Conservation (phyloP, 352 stramenopile species). For the Phytophthora pluvialis region DNA sequence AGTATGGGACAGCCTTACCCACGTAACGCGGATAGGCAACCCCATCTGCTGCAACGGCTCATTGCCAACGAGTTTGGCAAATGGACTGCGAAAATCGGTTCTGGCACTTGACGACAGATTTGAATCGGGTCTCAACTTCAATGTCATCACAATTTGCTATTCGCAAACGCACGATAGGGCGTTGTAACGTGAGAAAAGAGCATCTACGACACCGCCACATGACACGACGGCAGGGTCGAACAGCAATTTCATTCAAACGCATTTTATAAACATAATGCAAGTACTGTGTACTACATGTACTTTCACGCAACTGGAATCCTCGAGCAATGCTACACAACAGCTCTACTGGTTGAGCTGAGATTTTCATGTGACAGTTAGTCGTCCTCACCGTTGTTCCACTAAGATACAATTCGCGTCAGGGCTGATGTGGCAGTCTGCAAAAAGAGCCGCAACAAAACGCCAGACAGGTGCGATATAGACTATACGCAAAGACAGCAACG, state of each 20-base stretch:
- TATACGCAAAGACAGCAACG: too few species aligned
- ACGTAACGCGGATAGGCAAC: slow-evolving; percentile 3
- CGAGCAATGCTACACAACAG: background rate
- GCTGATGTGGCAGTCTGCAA: too few species aligned
- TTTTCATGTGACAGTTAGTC: background rate
- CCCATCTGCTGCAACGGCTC: slow-evolving; percentile 10
- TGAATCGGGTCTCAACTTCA: background rate
- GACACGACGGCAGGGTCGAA: slow-evolving; percentile 3
- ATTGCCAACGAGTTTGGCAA: too few species aligned
- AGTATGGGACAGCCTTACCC: background rate
- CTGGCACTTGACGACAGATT: slow-evolving; percentile 8
- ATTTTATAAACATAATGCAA: too few species aligned
- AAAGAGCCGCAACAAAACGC: too few species aligned
- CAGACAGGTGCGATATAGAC: too few species aligned
- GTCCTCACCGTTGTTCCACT: too few species aligned
- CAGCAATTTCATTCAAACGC: background rate
- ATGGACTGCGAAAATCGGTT: slow-evolving; percentile 1
- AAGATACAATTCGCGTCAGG: too few species aligned
- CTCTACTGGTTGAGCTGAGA: background rate
- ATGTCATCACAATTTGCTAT: background rate
- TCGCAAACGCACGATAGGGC: background rate
- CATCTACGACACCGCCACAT: slow-evolving; percentile 1
- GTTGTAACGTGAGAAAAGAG: slow-evolving; percentile 14
- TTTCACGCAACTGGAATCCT: background rate
- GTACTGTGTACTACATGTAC: background rate